Evolutionary conservation across 768 basidiomycete species (phyloP), one percentile per base, ranked within the genome.

Genomic region (Hebeloma cylindrosporum): DNA sequence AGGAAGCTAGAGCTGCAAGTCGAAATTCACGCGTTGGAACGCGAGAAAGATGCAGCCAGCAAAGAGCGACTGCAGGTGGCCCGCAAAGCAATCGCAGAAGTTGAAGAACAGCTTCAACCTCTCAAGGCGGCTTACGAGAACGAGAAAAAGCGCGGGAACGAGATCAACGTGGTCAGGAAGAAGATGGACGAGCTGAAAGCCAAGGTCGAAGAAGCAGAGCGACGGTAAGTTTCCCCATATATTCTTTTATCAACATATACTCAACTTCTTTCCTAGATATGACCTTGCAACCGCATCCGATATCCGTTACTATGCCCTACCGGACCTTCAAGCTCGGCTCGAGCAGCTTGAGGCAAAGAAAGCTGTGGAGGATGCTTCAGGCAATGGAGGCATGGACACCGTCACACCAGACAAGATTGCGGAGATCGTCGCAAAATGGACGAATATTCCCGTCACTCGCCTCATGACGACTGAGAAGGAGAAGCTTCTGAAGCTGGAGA

Each of bases 351-450:
- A 94, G 66, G 76, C 79, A 21, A 83, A 79, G 62, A 93, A 93
- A 61, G 74, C 72, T 6, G 78, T 73, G 26, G 83, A 85, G 50
- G 85, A 91, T 54, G 79, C 80, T 17, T 74, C 76, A 50, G 71
- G 71, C 40, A 70, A 75, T 10, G 67, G 68, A 33, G 79, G 79
- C 11, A 63, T 75, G 13, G 88, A 92, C 50, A 73, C 73, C 7
- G 93, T 96, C 35, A 88, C 86, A 3, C 75, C 91, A 13, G 92
- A 94, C 50, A 83, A 89, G 49, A 97, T 99, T 48, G 91, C 93
- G 13, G 90, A 94, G 61, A 93, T 98, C 50, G 92, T 98, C 18
- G 87, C 82, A 14, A 78, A 87, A 45, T 97, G 93, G 93, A 95
- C 93, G 3, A 83, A 82, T 31, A 90, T 98, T 44, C 95, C 95